A percentile compares a stretch with the other conserved stretches of the same genome.
Conservation (phyloP, 768 basidiomycete species). For the Amanita fuliginea region DNA sequence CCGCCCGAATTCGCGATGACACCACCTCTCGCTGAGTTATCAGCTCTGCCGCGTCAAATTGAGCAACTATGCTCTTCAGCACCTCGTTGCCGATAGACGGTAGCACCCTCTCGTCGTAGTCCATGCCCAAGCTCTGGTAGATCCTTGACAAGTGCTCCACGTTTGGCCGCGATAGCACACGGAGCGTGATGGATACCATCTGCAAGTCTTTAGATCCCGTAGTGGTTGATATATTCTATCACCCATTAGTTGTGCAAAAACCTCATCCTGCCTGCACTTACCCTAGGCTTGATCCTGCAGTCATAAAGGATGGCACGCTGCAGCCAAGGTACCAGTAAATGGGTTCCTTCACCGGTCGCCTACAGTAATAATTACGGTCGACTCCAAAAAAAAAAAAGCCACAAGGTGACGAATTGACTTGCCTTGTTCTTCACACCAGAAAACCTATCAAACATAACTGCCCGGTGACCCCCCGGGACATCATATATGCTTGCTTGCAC, state of each 20-base stretch:
- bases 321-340: constrained; percentile 91
- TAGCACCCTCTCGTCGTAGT: constrained; percentile 96
- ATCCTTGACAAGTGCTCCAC: constrained; percentile 80
- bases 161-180: constrained; percentile 92
- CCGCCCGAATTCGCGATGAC: constrained; percentile 84
- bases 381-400: constrained; percentile 3
- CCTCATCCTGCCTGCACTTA: constrained; percentile 22
- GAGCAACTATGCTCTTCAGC: constrained; percentile 94
- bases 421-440: constrained; percentile 81
- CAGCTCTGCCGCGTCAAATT: constrained; percentile 94
- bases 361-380: constrained; percentile 17
- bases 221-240: constrained; percentile 93
- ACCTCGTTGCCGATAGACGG: constrained; percentile 99
- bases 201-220: constrained; percentile 98
- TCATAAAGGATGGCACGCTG: constrained; percentile 96
- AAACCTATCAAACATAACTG: constrained; percentile 98
- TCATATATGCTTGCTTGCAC: constrained; percentile 46
- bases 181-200: constrained; percentile 95
- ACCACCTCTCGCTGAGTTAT: constrained; percentile 98
- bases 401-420: constrained; percentile 9
- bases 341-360: constrained; percentile 91
- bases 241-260: constrained; percentile 6
- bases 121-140: constrained; percentile 89
- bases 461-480: constrained; percentile 88
- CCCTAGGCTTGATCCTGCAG: constrained; percentile 93